Percentiles rank a stretch among this genome's conserved stretches.
Conservation (phyloP, 108 stramenopile species). For the Skeletonema costatum region DNA sequence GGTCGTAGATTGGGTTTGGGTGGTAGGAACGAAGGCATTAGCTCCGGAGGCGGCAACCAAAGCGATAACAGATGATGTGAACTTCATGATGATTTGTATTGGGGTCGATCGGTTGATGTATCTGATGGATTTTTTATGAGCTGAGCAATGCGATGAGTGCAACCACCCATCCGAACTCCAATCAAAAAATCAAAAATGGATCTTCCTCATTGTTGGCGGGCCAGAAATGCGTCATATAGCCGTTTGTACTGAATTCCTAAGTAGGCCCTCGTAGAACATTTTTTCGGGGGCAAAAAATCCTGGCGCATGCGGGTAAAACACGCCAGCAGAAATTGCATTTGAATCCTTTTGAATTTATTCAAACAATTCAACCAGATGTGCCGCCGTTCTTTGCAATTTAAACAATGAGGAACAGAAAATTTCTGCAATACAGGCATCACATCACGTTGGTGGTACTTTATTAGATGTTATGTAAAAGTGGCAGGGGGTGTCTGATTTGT, state of each 20-base stretch:
- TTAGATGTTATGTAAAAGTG: no score
- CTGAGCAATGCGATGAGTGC: neutral
- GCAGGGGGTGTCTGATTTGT: no score
- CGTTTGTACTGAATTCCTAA: neutral
- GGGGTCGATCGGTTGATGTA: neutral
- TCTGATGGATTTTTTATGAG: neutral
- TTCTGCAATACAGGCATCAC: neutral
- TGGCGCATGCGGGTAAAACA: neutral
- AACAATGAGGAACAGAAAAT: neutral
- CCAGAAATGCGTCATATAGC: neutral
- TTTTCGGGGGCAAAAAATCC: neutral
- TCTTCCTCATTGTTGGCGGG: neutral
- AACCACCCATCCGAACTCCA: neutral
- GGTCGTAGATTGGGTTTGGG: slow-evolving; percentile 4
- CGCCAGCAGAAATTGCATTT: neutral
- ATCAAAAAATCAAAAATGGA: neutral
- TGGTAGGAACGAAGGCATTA: slow-evolving; percentile 33
- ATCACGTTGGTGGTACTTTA: neutral
- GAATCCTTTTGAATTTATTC: neutral
- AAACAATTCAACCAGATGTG: neutral
- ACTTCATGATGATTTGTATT: slow-evolving; percentile 33
- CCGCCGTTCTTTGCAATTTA: neutral
- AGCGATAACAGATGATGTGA: slow-evolving; percentile 28
- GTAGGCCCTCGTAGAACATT: neutral
- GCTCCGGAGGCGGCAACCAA: slow-evolving; percentile 12